Evolutionary conservation across 2,329 filamentous ascomycete genomes (phyloP), one percentile per base, ranked within the genome.

Genomic region (Shiraia sp.): DNA sequence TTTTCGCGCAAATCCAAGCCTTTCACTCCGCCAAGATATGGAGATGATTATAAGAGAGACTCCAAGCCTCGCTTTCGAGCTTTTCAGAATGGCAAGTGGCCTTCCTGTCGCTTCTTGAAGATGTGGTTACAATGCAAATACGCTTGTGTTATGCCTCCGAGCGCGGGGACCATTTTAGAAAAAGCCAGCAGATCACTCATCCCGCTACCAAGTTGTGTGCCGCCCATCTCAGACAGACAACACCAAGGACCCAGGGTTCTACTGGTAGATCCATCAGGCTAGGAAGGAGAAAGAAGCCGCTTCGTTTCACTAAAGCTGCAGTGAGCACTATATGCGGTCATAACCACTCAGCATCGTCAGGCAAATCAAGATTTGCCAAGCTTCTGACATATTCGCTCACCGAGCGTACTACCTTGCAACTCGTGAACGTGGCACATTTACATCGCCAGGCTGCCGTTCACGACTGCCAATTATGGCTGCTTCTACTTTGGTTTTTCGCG

Each of bases 1-100:
- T 2, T 77, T 78, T 62, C 67, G 71, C 31, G 68, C 57, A 12
- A 71, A 77, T 40, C 75, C 74, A 12, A 66, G 71, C 28, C 61
- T 77, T 6, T 72, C 70, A 2, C 67, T 66, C 26, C 74, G 74
- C 10, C 66, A 69, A 32, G 75, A 76, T 34, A 67, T 78, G n/a
- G 71, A 72, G 45, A 53, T 63, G 17, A 63, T 67, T 13, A 67
- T 77, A 34, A 66, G 71, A 32, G 72, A 73, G 19, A 74, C 72
- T 10, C 74, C 74, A 2, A 64, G 63, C n/a, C 60, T 77, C 26
- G 73, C 75, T 9, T 71, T 73, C 46, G 75, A 78, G 49, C 66
- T 78, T 6, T 77, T 71, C 60, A 71, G 74, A 44, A 65, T 76
- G 45, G 74, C 72, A 19, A 70, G 72, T 31, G 75, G 75, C 2